phyloP scores from a whole-genome alignment of 108 stramenopile species.

The Skeletonema tropicum region DNA sequence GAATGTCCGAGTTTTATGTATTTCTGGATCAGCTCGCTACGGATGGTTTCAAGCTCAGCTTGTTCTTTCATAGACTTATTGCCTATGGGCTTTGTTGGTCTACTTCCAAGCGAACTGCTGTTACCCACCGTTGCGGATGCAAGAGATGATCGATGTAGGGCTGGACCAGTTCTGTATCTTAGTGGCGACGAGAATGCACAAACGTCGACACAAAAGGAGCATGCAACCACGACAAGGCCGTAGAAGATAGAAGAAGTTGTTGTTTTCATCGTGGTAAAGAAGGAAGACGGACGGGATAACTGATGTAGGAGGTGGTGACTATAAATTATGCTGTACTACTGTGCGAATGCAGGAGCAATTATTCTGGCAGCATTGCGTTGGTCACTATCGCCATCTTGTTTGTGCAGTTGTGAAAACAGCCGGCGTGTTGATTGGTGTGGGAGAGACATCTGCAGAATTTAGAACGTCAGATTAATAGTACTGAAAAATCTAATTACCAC shows the following conservation, averaged over 20 bases:
- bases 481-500: no score
- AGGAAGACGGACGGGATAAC: not conserved
- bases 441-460: not conserved
- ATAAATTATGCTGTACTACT: not conserved
- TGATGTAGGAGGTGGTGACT: not conserved
- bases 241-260: not conserved
- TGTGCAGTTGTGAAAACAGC: no score
- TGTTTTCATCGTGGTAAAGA: not conserved
- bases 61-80: slow-evolving; percentile 36
- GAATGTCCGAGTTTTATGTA: slow-evolving; percentile 44
- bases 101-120: slow-evolving; percentile 23
- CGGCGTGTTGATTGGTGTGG: not conserved
- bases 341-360: not conserved
- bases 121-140: slow-evolving; percentile 33
- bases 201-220: not conserved
- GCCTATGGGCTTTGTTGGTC: slow-evolving; percentile 12
- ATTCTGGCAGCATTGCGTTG: not conserved
- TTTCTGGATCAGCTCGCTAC: slow-evolving; percentile 46
- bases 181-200: not conserved
- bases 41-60: slow-evolving; percentile 41
- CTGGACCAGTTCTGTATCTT: not conserved
- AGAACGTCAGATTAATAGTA: not conserved
- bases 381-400: no score
- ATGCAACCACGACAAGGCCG: not conserved
- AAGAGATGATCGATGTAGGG: slow-evolving; percentile 12